phyloP scores from a whole-genome alignment of 2,329 filamentous ascomycete genomes.

The Incumbomyces delicatus region DNA sequence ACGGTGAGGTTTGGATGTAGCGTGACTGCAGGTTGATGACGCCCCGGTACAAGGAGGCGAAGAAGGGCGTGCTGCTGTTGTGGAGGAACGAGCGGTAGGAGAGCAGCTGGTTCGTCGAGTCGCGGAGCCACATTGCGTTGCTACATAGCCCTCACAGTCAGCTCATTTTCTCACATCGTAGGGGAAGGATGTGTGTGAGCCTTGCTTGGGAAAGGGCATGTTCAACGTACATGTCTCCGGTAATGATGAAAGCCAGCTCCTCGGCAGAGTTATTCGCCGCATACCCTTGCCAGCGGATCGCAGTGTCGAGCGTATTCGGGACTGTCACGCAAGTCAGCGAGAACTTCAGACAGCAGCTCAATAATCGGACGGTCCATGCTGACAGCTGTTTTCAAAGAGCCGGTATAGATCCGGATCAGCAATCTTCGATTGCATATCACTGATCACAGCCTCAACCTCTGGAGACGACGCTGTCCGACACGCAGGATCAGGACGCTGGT shows the following conservation, averaged over 20 bases:
- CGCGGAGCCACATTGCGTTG: slow-evolving; percentile 46
- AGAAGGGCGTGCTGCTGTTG: slow-evolving; percentile 45
- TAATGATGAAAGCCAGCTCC: slow-evolving; percentile 19
- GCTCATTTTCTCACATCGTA: too few species aligned
- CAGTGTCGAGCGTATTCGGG: slow-evolving; percentile 67
- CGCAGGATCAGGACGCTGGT: too few species aligned
- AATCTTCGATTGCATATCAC: slow-evolving; percentile 5
- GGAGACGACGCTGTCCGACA: too few species aligned
- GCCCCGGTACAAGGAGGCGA: slow-evolving; percentile 59
- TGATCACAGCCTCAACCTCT: too few species aligned
- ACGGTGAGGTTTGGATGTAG: slow-evolving; percentile 53
- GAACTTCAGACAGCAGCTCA: slow-evolving; percentile 28
- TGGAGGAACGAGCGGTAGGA: slow-evolving; percentile 52
- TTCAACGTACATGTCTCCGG: slow-evolving; percentile 16
- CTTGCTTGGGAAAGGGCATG: too few species aligned
- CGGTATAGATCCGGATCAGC: slow-evolving; percentile 49
- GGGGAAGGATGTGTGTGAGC: too few species aligned
- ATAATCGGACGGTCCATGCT: slow-evolving; percentile 24
- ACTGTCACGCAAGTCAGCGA: slow-evolving; percentile 31
- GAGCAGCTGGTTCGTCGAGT: slow-evolving; percentile 59
- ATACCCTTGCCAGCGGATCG: slow-evolving; percentile 56
- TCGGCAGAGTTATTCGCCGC: slow-evolving; percentile 16
- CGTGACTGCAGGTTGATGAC: slow-evolving; percentile 63
- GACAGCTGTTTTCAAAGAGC: slow-evolving; percentile 53
- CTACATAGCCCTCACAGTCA: too few species aligned